Evolutionary conservation across 805 yeast genomes (phyloP), one percentile per base, ranked within the genome.

Genomic region (Candida patagonica): DNA sequence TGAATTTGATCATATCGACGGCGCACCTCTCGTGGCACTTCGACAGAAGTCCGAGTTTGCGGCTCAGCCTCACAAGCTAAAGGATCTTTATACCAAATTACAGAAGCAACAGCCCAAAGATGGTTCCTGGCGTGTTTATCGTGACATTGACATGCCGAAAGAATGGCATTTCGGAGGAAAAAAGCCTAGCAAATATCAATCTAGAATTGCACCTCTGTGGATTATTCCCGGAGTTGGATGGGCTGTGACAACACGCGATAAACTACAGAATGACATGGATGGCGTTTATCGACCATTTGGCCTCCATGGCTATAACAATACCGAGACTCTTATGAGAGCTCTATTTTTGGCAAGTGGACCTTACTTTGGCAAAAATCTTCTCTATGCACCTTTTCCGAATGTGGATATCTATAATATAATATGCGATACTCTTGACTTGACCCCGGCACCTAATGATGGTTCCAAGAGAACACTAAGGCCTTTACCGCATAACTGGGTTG

Each of bases 1-100:
- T 1, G 65, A 67, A 42, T 68, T 83, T 35, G 78, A 76, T 43
- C 76, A 78, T 50, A 61, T 70, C 23, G 87, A 80, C 52, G 95
- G 92, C 15, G 82, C 89, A 87, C 95, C 95, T n/a, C 62, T 85
- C 41, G 78, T 70, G 50, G 95, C 94, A 0, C 61, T 86, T 35
- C 65, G 89, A 29, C 88, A 92, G 6, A 63, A 51, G 34, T 54
- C 46, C 35, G 48, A 67, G 0, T 19, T 26, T 6, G 22, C 25
- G 8, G 30, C 13, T n/a, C n/a, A n/a, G n/a, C n/a, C n/a, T n/a
- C n/a, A n/a, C n/a, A 20, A 7, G 8, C 61, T 65, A 1, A 68
- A 66, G 4, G 74, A 70, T 7, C 49, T 83, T 5, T 72, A 60
- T 51, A 47, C 62, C 3, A 16, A 20, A 2, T 37, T 53, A 21